Evolutionary conservation across 495 filamentous ascomycete species (phyloP).

Genomic region (Amniculicola lignicola): DNA sequence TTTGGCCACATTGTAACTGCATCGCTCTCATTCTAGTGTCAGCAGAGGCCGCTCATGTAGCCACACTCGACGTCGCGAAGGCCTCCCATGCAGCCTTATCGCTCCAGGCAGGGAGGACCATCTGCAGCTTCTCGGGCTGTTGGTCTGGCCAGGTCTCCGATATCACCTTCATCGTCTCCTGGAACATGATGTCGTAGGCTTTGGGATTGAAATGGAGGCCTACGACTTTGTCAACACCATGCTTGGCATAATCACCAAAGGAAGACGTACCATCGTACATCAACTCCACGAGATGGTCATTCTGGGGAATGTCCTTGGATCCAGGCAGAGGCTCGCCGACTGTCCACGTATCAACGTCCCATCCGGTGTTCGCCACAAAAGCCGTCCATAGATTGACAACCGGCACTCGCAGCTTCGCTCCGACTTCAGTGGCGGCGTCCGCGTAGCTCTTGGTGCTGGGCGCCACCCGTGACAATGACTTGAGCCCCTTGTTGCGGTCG

Average conservation of each 20-base stretch:
- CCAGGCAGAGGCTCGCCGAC: conserved; percentile 52
- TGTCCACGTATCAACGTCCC: conserved; percentile 43
- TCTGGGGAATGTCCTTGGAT: conserved; percentile 44
- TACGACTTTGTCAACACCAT: conserved; percentile 30
- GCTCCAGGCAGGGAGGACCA: conserved; percentile 55
- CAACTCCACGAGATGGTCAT: conserved; percentile 49
- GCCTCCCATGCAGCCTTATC: conserved; percentile 30
- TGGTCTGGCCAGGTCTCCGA: conserved; percentile 57
- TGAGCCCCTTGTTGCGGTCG: conserved; percentile 51
- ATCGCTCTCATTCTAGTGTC: no score
- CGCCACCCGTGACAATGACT: conserved; percentile 57
- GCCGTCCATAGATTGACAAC: conserved; percentile 73
- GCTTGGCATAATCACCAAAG: background rate
- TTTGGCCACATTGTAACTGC: no score
- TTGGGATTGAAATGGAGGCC: conserved; percentile 63
- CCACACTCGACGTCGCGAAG: no score
- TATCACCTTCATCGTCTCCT: conserved; percentile 55
- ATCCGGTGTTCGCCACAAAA: conserved; percentile 61
- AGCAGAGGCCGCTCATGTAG: no score
- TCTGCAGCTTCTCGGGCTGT: conserved; percentile 50
- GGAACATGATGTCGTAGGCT: conserved; percentile 59
- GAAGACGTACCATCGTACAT: conserved; percentile 57
- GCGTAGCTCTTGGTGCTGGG: conserved; percentile 66
- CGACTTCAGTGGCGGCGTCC: conserved; percentile 64
- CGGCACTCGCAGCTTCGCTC: conserved; percentile 57